Percentiles rank a stretch among this genome's conserved stretches.
Evolutionary conservation across 2,329 filamentous ascomycete genomes (phyloP).

Genomic region (Microascus cirrosus): DNA sequence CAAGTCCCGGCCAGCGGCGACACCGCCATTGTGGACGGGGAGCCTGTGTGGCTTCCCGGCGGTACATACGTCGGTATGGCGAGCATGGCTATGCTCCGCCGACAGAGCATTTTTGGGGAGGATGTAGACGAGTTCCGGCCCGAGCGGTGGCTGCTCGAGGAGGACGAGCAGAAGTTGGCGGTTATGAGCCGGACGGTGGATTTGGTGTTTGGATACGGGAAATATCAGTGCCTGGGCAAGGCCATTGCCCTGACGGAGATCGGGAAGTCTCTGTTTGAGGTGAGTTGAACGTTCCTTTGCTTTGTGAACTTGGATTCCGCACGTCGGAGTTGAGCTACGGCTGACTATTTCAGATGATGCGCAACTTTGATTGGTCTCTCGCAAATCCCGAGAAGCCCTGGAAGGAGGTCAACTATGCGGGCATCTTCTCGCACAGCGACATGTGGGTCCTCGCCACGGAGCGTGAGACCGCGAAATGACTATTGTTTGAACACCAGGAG

Average conservation of each 20-base stretch:
- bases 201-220: constrained; percentile 25
- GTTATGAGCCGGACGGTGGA: constrained; percentile 24
- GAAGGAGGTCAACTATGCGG: constrained; percentile 7
- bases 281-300: constrained; percentile 7
- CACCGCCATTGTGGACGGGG: constrained; percentile 20
- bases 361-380: constrained; percentile 10
- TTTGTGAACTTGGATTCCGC: too few species aligned
- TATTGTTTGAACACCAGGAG: background rate
- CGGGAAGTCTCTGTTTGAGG: constrained; percentile 28
- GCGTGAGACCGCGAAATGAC: background rate
- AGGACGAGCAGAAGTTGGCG: constrained; percentile 14
- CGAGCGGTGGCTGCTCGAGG: constrained; percentile 27
- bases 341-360: constrained; percentile 1
- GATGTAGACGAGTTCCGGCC: constrained; percentile 22
- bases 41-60: constrained; percentile 17
- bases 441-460: constrained; percentile 9
- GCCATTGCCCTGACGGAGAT: constrained; percentile 25
- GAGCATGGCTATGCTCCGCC: constrained; percentile 20
- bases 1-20: constrained; percentile 18
- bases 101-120: constrained; percentile 19
- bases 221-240: constrained; percentile 25
- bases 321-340: background rate
- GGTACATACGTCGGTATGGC: constrained; percentile 20
- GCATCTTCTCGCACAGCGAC: constrained; percentile 6
- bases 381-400: constrained; percentile 8